Conservation (phyloP, 441 rosid species). For the Adansonia rubrostipa region DNA sequence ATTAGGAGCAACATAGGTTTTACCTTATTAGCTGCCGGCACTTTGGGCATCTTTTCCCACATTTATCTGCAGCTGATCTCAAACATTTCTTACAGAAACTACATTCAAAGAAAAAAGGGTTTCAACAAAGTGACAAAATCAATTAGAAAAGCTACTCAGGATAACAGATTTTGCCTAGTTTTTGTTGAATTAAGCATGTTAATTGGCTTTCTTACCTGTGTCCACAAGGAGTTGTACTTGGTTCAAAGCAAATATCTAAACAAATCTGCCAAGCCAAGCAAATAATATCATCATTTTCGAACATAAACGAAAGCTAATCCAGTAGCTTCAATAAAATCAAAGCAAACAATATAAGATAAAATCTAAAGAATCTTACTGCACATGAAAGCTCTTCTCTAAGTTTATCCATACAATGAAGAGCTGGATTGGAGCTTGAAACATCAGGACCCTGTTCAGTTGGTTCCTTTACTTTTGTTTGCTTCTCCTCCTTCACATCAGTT, state of each 20-base stretch:
- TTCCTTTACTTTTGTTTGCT: conserved; percentile 35
- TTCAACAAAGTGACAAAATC: conserved; percentile 12
- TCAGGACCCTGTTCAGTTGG: conserved; percentile 29
- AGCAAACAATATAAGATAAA: background rate
- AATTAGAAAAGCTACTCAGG: background rate
- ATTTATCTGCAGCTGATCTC: conserved; percentile 80
- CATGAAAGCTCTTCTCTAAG: conserved; percentile 94
- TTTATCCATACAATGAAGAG: conserved; percentile 70
- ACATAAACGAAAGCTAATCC: conserved; percentile 7
- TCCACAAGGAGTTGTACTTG: conserved; percentile 94
- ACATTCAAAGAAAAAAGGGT: conserved; percentile 29
- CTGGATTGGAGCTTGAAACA: conserved; percentile 40
- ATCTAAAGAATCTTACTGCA: conserved; percentile 59
- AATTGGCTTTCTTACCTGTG: conserved; percentile 65
- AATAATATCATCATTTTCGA: conserved; percentile 11
- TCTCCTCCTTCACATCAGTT: conserved; percentile 35
- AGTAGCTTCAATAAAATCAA: conserved; percentile 12
- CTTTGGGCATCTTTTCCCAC: conserved; percentile 93
- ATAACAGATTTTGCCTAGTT: background rate
- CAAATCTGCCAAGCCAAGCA: conserved; percentile 64
- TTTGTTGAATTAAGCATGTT: background rate
- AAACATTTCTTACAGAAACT: conserved; percentile 94
- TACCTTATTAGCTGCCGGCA: conserved; percentile 92
- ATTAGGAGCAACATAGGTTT: background rate
- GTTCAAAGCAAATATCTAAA: conserved; percentile 93